Base-by-base conservation (phyloP, 495 filamentous ascomycete genomes). In the Trichoderma virens region DNA sequence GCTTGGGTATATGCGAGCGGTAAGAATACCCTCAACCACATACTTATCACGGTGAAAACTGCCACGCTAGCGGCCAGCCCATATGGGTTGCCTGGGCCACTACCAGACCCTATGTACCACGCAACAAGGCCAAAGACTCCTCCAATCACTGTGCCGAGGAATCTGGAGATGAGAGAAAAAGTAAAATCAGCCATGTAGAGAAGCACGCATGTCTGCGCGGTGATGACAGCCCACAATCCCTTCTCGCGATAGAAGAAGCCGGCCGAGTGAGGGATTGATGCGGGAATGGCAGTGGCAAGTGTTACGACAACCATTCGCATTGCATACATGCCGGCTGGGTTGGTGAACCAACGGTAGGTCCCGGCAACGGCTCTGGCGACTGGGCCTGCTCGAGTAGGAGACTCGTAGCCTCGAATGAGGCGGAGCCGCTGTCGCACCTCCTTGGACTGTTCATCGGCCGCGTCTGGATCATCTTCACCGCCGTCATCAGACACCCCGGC, bases 71-170 rank as follows among this genome's bases (percentile, higher is more conserved):
- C 77, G 0, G 72, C 70, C 14, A 81, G 66, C 4, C 78, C 78
- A 32, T 77, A 79, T 0, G 79, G 71, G 61, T 80, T 80, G 18
- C 78, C 79, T 13, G 62, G 39, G 2, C 78, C 79, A 61, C 71
- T 64, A 1, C 74, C 79, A 2, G 78, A 79, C 0, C 78, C 79
- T 56, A 81, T 78, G 61, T 81, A 81, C 79, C 78, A 81, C 18
- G 70, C 75, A 18, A 79, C 67, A 54, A 80, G 61, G 3, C 78
- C 79, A 3, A 75, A 41, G 14, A 77, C 65, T 13, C 78, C 79
- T 14, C 78, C 79, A 59, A 73, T 60, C 13, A 80, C 62, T 0
- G 77, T 79, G 18, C 76, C 79, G 5, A 70, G 43, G 2, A 67
- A 51, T 47, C 77, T 72, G 3, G 68, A 68, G 7, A 78, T 61